Conservation (phyloP, 2,329 filamentous ascomycete genomes). For the Daldinia sp. region DNA sequence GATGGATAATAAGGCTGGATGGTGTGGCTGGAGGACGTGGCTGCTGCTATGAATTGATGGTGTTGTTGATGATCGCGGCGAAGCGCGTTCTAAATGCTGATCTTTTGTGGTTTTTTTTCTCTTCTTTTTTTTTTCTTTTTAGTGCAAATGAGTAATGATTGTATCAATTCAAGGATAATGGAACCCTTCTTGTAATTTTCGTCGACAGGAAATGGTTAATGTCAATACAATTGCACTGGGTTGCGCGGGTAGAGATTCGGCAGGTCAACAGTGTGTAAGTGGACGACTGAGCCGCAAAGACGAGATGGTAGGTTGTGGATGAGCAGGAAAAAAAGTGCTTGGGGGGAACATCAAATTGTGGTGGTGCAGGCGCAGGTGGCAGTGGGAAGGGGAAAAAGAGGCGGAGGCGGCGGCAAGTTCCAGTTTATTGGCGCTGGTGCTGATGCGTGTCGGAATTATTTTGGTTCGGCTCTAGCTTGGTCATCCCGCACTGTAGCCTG, state of each 20-base stretch:
- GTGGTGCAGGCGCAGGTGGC: conserved; percentile 50
- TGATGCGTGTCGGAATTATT: conserved; percentile 44
- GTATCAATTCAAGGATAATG: conserved; percentile 12
- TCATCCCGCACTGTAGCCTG: conserved; percentile 6
- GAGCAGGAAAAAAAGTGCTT: conserved; percentile 51
- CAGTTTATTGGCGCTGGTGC: conserved; percentile 43
- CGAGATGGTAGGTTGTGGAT: conserved; percentile 51
- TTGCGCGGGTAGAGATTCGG: conserved; percentile 37
- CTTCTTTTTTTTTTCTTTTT: conserved; percentile 3
- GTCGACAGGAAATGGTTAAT: conserved; percentile 17
- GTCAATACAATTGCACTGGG: conserved; percentile 28
- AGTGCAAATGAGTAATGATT: conserved; percentile 13
- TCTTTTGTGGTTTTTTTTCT: conserved; percentile 20
- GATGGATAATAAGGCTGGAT: conserved; percentile 49
- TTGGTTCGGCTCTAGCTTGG: conserved; percentile 27
- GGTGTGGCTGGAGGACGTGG: conserved; percentile 54
- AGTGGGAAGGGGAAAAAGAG: conserved; percentile 43
- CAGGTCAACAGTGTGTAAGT: conserved; percentile 47
- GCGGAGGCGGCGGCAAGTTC: conserved; percentile 45
- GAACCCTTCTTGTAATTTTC: conserved; percentile 5
- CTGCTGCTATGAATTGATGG: conserved; percentile 49
- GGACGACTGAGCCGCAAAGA: conserved; percentile 51
- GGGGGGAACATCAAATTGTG: conserved; percentile 49
- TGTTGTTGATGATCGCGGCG: conserved; percentile 50
- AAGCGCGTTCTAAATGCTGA: conserved; percentile 42